Evolutionary conservation across 768 basidiomycete species (phyloP), one percentile per base, ranked within the genome.

Genomic region (Amanita inopinata): DNA sequence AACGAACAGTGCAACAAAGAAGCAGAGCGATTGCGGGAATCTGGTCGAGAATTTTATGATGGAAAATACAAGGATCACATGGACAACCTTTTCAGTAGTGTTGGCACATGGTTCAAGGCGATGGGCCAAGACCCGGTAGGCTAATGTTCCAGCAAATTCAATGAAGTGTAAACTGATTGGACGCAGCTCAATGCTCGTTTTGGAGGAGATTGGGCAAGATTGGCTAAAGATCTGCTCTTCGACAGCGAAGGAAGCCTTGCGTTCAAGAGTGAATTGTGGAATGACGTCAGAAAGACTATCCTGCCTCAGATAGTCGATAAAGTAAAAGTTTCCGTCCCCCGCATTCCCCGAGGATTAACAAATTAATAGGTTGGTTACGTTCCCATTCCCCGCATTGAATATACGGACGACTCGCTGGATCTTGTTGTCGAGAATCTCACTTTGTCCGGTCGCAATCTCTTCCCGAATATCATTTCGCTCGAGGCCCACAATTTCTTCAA

Each of bases 351-450:
- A 22, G 22, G 6, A 30, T 25, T 25, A 17, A 23, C 4, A 17
- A 7, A 32, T 34, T 0, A 41, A 31, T 39, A 85, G 77, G 67
- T 83, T 38, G 83, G 82, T 15, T 83, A 88, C 53, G 56, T 93
- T 42, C 91, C 91, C 5, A 93, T 98, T 50, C 94, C 94, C 0
- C 82, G 91, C 25, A 78, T 92, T 56, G 93, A 96, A 61, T 98
- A 96, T 64, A 83, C 84, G 25, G 90, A 94, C 61, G 82, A 89
- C 39, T 56, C 70, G 4, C 63, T 93, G 47, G 93, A 96, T 52
- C 73, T 96, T 33, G 87, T 94, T 45, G 78, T 97, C 49, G 94
- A 97, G 70, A 97, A 94, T 60, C 73, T 97, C 24, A 84, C 86
- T 1, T 70, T 93, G 12, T 80, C 86, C 47, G 89, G 89, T 6